Conservation (phyloP, 2,329 filamentous ascomycete species). For the Colletotrichum endophyticum region DNA sequence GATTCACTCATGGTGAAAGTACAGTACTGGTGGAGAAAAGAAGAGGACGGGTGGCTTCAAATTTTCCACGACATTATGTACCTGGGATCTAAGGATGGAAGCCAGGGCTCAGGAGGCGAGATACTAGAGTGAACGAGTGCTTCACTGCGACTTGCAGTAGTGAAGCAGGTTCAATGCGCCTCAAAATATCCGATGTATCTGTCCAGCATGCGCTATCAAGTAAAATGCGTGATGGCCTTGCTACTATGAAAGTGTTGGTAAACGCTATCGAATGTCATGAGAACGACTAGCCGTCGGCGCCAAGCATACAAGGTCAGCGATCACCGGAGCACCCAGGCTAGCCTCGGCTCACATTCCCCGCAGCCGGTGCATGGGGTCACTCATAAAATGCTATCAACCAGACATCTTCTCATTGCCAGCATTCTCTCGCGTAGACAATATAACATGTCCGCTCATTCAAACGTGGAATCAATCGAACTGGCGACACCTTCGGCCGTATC, state of each 20-base stretch:
- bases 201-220: not conserved
- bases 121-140: not conserved
- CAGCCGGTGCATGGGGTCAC: not conserved
- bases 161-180: not conserved
- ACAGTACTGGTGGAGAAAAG: conserved; percentile 33
- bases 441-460: not conserved
- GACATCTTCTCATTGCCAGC: not conserved
- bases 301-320: not conserved
- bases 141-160: not conserved
- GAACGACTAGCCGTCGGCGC: not conserved
- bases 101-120: conserved; percentile 22
- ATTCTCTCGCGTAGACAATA: not conserved
- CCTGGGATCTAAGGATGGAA: conserved; percentile 29
- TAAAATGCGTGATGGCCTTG: not conserved
- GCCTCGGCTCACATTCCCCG: not conserved
- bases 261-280: not conserved
- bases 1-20: conserved; percentile 28
- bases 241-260: not conserved
- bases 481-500: not conserved
- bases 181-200: not conserved
- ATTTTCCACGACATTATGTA: conserved; percentile 33
- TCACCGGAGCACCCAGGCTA: not conserved
- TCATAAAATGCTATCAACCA: not conserved
- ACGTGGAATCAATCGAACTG: not conserved
- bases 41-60: conserved; percentile 23